Conservation (phyloP, 441 rosid species). For the Dalechampia spathulata region DNA sequence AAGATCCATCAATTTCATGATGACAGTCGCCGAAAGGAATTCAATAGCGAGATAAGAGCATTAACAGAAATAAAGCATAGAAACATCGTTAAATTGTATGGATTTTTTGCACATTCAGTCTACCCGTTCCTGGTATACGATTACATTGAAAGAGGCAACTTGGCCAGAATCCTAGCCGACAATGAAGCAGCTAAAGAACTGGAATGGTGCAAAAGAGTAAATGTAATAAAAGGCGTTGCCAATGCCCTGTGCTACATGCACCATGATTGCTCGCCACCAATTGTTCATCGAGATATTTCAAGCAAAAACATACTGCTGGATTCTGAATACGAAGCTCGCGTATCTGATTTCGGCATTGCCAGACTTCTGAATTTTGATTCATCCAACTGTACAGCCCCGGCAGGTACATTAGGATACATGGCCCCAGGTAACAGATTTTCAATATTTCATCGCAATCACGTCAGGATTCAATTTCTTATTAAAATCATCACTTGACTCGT, state of each 20-base stretch:
- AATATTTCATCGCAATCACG: too few species aligned
- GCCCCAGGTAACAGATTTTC: constrained; percentile 49
- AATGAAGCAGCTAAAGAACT: constrained; percentile 27
- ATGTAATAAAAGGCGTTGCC: constrained; percentile 50
- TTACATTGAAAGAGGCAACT: constrained; percentile 45
- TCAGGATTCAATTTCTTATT: too few species aligned
- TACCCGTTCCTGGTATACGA: constrained; percentile 53
- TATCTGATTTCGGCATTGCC: constrained; percentile 61
- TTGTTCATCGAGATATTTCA: constrained; percentile 53
- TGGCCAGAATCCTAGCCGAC: constrained; percentile 35
- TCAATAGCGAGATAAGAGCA: constrained; percentile 52
- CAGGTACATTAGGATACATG: constrained; percentile 61
- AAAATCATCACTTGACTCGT: too few species aligned
- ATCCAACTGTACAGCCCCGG: constrained; percentile 52
- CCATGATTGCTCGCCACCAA: constrained; percentile 48
- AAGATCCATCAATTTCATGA: constrained; percentile 34
- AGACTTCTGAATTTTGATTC: constrained; percentile 37
- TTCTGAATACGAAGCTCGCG: constrained; percentile 37
- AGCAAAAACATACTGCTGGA: constrained; percentile 49
- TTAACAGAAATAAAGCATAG: constrained; percentile 55
- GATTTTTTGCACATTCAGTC: constrained; percentile 44
- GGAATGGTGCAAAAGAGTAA: constrained; percentile 41
- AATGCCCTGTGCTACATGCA: constrained; percentile 62
- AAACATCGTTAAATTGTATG: constrained; percentile 53
- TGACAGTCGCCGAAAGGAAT: constrained; percentile 38